Evolutionary conservation across 2,329 filamentous ascomycete species (phyloP).

Genomic region (Monosporascus sp.): DNA sequence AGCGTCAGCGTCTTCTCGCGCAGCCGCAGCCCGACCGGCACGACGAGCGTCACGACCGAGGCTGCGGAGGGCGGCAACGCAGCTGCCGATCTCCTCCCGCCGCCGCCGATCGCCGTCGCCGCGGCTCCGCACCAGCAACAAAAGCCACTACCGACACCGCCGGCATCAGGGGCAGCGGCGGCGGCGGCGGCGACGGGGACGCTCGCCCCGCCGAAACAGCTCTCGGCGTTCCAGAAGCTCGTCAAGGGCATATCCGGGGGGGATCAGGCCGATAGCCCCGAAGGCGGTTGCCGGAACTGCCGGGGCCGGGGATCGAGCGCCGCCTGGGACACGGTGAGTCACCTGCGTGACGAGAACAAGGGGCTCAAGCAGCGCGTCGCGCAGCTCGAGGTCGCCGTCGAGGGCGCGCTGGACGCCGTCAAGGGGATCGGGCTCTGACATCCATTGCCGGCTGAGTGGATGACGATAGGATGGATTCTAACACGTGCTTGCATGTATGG

Average conservation of each 20-base stretch:
- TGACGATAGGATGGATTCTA: too few relatives aligned
- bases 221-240: constrained; percentile 44
- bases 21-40: constrained; percentile 51
- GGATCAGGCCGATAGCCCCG: constrained; percentile 16
- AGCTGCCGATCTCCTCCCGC: background rate
- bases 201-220: constrained; percentile 25
- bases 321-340: constrained; percentile 61
- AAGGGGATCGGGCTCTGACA: constrained; percentile 46
- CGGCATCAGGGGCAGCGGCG: constrained; percentile 5
- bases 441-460: too few relatives aligned
- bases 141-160: background rate
- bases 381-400: constrained; percentile 55
- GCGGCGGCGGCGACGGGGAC: constrained; percentile 3
- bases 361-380: constrained; percentile 55
- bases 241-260: constrained; percentile 41
- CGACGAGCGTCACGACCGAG: constrained; percentile 26
- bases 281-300: constrained; percentile 49
- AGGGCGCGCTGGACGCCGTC: constrained; percentile 56
- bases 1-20: constrained; percentile 61
- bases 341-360: constrained; percentile 59
- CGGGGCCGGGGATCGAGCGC: constrained; percentile 52
- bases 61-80: constrained; percentile 1
- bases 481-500: background rate
- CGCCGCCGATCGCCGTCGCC: background rate
- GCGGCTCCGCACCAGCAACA: background rate